Evolutionary conservation across 805 yeast species (phyloP).

Genomic region (Zygotorulaspora sp.): DNA sequence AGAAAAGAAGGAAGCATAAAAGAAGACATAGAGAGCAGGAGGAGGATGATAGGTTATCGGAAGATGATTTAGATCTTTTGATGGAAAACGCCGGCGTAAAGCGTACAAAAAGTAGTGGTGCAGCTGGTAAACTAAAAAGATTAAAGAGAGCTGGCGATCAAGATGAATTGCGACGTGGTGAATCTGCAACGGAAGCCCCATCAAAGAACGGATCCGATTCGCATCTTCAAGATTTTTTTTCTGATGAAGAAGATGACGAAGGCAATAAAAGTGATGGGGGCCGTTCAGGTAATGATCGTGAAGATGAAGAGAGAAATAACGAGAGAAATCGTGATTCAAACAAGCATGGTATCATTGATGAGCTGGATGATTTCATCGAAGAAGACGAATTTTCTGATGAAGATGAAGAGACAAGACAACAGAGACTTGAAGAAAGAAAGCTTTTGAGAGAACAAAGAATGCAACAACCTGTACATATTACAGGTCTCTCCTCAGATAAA

Average conservation of each 20-base stretch:
- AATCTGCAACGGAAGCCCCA: constrained; percentile 14
- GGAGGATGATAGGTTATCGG: constrained; percentile 71
- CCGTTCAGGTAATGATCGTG: constrained; percentile 22
- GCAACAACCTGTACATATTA: constrained; percentile 51
- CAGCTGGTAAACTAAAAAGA: constrained; percentile 59
- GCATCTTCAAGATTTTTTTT: constrained; percentile 40
- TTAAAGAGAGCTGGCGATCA: constrained; percentile 66
- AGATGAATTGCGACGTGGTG: constrained; percentile 26
- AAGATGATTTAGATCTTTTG: constrained; percentile 88
- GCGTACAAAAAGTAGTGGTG: constrained; percentile 38
- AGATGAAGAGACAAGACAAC: constrained; percentile 47
- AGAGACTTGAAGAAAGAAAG: constrained; percentile 34
- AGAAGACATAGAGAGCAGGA: constrained; percentile 44
- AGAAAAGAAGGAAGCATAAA: constrained; percentile 39
- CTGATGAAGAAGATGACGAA: constrained; percentile 39
- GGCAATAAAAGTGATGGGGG: constrained; percentile 16
- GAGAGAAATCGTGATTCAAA: constrained; percentile 26
- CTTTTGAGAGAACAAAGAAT: constrained; percentile 41
- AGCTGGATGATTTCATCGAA: constrained; percentile 94
- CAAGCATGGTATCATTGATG: constrained; percentile 53
- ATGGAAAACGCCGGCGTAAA: constrained; percentile 86
- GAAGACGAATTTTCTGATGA: constrained; percentile 95
- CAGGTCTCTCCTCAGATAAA: constrained; percentile 78
- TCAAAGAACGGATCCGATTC: constrained; percentile 19
- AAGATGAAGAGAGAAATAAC: constrained; percentile 22